Evolutionary conservation across 139 green algal species (phyloP).

Genomic region (Closterium sp.): DNA sequence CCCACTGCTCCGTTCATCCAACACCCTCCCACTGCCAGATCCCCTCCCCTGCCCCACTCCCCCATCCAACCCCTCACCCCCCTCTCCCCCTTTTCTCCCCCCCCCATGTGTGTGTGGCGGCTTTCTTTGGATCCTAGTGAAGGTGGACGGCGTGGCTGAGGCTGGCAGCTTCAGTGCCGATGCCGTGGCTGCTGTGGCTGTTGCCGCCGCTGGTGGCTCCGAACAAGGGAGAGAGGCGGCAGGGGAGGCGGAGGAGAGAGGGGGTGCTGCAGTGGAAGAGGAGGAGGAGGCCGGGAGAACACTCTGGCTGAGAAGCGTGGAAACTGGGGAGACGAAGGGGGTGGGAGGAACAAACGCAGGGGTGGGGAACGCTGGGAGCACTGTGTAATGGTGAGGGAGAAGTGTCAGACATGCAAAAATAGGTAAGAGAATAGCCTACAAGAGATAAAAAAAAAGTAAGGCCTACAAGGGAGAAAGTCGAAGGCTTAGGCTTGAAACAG

Average conservation of each 20-base stretch:
- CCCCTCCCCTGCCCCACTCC: neutral
- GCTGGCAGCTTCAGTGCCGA: neutral
- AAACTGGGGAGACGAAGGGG: neutral
- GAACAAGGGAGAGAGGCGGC: neutral
- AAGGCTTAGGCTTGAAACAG: neutral
- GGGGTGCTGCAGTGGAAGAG: neutral
- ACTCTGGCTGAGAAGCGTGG: neutral
- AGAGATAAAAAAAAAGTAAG: too few relatives aligned
- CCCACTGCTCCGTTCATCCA: slow-evolving; percentile 4
- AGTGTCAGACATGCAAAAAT: neutral
- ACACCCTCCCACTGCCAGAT: neutral
- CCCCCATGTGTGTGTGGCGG: neutral
- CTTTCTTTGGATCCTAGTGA: neutral
- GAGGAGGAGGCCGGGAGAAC: neutral
- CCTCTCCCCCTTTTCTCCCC: neutral
- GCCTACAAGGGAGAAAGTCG: neutral
- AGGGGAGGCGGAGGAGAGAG: neutral
- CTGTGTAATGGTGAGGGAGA: neutral
- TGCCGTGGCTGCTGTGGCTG: neutral
- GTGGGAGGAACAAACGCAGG: neutral
- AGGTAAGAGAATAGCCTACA: too few relatives aligned
- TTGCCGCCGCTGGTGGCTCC: too few relatives aligned
- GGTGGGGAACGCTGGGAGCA: neutral
- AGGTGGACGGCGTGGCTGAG: neutral
- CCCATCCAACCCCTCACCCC: neutral